Evolutionary conservation across 371 early-diverging fungal genomes (phyloP).

Genomic region (Circinella umbellata): DNA sequence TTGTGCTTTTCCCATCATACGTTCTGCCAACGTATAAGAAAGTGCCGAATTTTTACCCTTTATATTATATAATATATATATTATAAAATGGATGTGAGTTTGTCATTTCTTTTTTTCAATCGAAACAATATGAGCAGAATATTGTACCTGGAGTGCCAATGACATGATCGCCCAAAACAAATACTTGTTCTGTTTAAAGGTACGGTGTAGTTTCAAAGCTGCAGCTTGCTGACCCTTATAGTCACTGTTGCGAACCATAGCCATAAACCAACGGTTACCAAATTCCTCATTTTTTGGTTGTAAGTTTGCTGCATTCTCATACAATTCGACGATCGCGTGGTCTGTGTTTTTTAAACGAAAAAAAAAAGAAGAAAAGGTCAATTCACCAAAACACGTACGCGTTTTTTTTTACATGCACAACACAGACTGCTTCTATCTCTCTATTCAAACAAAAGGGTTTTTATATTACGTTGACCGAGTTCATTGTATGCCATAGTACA

Average conservation of each 20-base stretch:
- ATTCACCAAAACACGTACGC: not conserved
- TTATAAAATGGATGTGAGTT: not conserved
- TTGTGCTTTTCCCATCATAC: slow-evolving; percentile 84
- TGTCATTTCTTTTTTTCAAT: not conserved
- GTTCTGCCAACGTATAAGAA: slow-evolving; percentile 77
- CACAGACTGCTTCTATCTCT: not conserved
- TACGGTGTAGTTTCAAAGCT: slow-evolving; percentile 82
- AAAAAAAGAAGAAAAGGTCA: not conserved
- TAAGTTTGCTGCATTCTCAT: slow-evolving; percentile 69
- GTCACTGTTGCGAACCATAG: slow-evolving; percentile 74
- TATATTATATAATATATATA: not conserved
- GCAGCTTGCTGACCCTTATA: slow-evolving; percentile 82
- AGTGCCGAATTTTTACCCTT: slow-evolving; percentile 47
- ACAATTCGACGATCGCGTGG: slow-evolving; percentile 71
- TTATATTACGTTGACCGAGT: slow-evolving; percentile 58
- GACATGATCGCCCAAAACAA: slow-evolving; percentile 91
- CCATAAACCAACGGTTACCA: slow-evolving; percentile 85
- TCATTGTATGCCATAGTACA: slow-evolving; percentile 71
- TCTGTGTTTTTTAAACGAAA: slow-evolving; percentile 35
- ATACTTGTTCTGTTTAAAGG: slow-evolving; percentile 78
- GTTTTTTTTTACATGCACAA: not conserved
- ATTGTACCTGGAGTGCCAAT: slow-evolving; percentile 65
- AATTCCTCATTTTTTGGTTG: slow-evolving; percentile 78
- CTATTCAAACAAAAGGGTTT: slow-evolving; percentile 1
- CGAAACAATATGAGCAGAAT: not conserved